Conservation (phyloP, 805 yeast genomes). For the Starmerella floricola region DNA sequence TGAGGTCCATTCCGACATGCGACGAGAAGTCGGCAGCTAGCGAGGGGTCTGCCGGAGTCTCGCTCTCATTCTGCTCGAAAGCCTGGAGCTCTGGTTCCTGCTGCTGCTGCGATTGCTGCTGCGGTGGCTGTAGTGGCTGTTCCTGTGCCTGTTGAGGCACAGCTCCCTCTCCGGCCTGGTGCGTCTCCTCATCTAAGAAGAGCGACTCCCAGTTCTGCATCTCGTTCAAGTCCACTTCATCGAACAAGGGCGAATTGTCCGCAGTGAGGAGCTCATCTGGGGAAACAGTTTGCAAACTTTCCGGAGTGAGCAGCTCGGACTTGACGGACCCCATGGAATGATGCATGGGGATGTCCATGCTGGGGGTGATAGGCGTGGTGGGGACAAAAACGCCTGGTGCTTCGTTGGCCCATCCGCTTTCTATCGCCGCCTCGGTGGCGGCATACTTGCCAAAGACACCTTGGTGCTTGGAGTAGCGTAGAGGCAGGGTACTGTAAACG, state of each 20-base stretch:
- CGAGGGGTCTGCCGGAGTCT: background rate
- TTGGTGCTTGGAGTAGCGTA: constrained; percentile 23
- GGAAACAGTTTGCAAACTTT: constrained; percentile 16
- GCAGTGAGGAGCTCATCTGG: constrained; percentile 21
- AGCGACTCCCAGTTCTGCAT: constrained; percentile 21
- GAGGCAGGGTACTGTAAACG: constrained; percentile 9
- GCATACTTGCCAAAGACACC: constrained; percentile 28
- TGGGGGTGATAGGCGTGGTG: constrained; percentile 19
- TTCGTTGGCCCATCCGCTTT: constrained; percentile 23
- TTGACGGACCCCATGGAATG: constrained; percentile 7
- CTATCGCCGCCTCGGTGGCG: constrained; percentile 24
- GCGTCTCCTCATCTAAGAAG: constrained; percentile 14
- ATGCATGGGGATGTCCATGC: constrained; percentile 1
- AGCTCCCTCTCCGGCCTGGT: background rate
- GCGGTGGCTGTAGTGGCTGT: background rate
- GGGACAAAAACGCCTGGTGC: constrained; percentile 4
- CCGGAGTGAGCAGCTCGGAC: constrained; percentile 14
- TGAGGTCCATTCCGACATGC: too few species aligned
- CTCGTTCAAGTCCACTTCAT: constrained; percentile 19
- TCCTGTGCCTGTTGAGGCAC: background rate
- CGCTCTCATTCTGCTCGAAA: background rate
- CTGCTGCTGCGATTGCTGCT: background rate
- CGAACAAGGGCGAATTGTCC: constrained; percentile 27
- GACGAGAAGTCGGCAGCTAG: background rate
- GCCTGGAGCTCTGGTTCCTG: background rate